Evolutionary conservation across 2,329 filamentous ascomycete genomes (phyloP), one percentile per base, ranked within the genome.

Genomic region (Chaetomium sp.): DNA sequence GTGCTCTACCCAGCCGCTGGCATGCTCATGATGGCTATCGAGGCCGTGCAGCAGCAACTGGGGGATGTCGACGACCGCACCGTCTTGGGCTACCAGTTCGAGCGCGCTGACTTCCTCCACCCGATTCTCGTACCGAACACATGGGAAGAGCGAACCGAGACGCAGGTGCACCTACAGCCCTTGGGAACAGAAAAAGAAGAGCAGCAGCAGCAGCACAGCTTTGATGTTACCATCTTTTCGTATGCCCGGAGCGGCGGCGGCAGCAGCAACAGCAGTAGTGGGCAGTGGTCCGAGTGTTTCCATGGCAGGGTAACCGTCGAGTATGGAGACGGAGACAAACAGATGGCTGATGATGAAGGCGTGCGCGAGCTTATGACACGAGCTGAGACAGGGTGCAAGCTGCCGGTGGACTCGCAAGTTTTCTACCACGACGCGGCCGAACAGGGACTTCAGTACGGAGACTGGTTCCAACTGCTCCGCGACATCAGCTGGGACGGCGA

Each of bases 11-110:
- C 71, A 2, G 71, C 67, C 0, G 66, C 69, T 0, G 71, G 68
- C 3, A 69, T 71, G 65, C 48, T 72, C 1, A 58, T 68, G 6
- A 72, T 73, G 70, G 71, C 69, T 1, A 60, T 72, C 34, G 70
- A 74, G 49, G 71, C 71, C 0, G 67, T 49, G 40, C 6, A 11
- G 40, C 40, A 42, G 40, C 37, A 38, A 12, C 37, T 9, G 37
- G 12, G 2, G 4, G 37, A 8, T 38, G 11, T n/a, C 40, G 40
- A 5, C 12, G 46, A 38, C 34, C 46, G 34, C 34, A 48, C 11
- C 7, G n/a, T 48, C 3, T 3, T 19, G 1, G 46, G 46, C 12
- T 48, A 48, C 46, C n/a, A 48, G n/a, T 5, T 48, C 10, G n/a
- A 27, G 27, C 12, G 27, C 5, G 14, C 41, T 7, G n/a, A 19